Evolutionary conservation across 2,329 filamentous ascomycete species (phyloP).

Genomic region (Sporothrix brunneoviolacea): DNA sequence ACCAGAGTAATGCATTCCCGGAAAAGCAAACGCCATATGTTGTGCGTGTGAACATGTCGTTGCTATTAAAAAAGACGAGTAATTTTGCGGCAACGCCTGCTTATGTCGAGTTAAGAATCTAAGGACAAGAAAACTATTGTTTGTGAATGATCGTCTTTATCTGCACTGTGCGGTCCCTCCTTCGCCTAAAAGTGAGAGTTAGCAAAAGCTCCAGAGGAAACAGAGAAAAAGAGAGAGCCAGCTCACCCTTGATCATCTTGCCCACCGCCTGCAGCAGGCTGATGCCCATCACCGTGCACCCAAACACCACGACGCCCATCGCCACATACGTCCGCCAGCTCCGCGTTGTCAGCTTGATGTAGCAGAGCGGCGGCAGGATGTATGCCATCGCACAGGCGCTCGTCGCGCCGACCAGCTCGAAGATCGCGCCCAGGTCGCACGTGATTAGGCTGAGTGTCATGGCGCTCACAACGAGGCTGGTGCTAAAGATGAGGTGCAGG

Average conservation of each 20-base stretch:
- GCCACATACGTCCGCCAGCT: conserved; percentile 69
- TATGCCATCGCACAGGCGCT: conserved; percentile 92
- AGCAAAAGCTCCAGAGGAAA: neutral
- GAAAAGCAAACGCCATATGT: no score
- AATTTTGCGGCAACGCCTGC: no score
- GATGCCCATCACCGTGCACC: conserved; percentile 71
- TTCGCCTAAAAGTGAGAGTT: conserved; percentile 4
- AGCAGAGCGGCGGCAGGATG: conserved; percentile 90
- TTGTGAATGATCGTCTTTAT: no score
- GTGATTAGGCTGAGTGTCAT: conserved; percentile 75
- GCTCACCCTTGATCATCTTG: conserved; percentile 54
- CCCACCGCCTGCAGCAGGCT: conserved; percentile 65
- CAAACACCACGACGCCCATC: conserved; percentile 69
- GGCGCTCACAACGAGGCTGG: conserved; percentile 69
- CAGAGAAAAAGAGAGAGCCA: neutral
- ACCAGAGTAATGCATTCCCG: no score
- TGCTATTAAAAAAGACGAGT: neutral
- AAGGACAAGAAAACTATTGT: no score
- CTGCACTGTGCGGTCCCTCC: conserved; percentile 13
- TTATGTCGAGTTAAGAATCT: no score
- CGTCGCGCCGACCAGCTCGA: conserved; percentile 92
- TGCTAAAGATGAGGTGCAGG: conserved; percentile 81
- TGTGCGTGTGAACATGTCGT: conserved; percentile 2
- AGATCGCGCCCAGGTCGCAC: conserved; percentile 88
- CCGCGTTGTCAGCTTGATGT: conserved; percentile 79